Conservation (phyloP, 2,329 filamentous ascomycete genomes). For the Fusarium nodosum region DNA sequence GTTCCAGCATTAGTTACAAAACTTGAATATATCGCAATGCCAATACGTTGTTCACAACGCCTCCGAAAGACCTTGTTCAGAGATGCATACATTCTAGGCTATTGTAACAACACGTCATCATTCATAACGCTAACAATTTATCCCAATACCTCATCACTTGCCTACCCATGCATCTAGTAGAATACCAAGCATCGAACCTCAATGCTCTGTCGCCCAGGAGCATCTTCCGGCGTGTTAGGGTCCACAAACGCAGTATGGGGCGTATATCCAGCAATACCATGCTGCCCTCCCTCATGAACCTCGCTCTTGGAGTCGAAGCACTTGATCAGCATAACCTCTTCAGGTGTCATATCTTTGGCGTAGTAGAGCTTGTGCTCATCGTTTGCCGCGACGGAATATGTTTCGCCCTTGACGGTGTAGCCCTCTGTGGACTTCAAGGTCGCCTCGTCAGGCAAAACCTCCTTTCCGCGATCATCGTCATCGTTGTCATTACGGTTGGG, state of each 20-base stretch:
- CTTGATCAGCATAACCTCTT: slow-evolving; percentile 50
- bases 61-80: neutral
- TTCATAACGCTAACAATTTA: slow-evolving; percentile 7
- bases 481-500: slow-evolving; percentile 40
- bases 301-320: slow-evolving; percentile 49
- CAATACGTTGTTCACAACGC: neutral
- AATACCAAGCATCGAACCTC: slow-evolving; percentile 49
- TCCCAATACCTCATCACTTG: too few species aligned
- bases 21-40: neutral
- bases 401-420: slow-evolving; percentile 45
- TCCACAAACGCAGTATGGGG: slow-evolving; percentile 49
- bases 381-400: slow-evolving; percentile 40
- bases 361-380: slow-evolving; percentile 47
- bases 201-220: slow-evolving; percentile 46
- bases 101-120: neutral
- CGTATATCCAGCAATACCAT: slow-evolving; percentile 42
- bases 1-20: neutral
- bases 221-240: slow-evolving; percentile 38
- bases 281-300: slow-evolving; percentile 36
- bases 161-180: slow-evolving; percentile 16
- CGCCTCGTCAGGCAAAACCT: slow-evolving; percentile 34
- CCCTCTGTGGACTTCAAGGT: slow-evolving; percentile 39
- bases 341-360: slow-evolving; percentile 48
- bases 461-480: slow-evolving; percentile 48
- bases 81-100: too few species aligned